Evolutionary conservation across 2,329 filamentous ascomycete genomes (phyloP).

Genomic region (Orbilia ellipsospora): DNA sequence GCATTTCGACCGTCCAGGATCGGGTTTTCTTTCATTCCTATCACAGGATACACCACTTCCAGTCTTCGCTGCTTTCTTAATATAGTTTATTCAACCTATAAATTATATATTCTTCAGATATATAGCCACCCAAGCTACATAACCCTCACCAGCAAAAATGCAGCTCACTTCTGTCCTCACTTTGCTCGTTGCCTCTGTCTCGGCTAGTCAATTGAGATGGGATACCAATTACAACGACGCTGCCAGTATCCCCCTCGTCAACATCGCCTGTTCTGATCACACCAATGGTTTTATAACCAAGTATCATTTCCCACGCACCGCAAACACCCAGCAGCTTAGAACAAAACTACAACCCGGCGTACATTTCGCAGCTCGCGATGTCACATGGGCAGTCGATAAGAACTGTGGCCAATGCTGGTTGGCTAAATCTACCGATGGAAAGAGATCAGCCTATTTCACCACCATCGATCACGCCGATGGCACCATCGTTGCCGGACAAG

Average conservation of each 20-base stretch:
- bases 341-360: background rate
- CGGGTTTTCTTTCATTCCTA: too few species aligned
- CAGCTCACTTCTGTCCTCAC: background rate
- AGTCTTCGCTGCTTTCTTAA: too few species aligned
- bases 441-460: constrained; percentile 1
- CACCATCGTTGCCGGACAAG: background rate
- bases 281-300: background rate
- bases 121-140: too few species aligned
- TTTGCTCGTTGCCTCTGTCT: constrained; percentile 4
- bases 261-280: background rate
- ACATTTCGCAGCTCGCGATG: background rate
- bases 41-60: too few species aligned
- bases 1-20: too few species aligned
- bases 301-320: background rate
- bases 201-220: background rate
- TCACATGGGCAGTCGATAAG: background rate
- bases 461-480: background rate
- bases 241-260: too few species aligned
- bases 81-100: too few species aligned
- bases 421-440: background rate
- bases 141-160: background rate
- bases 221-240: background rate
- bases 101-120: too few species aligned
- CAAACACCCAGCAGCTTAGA: constrained; percentile 8
- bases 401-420: constrained; percentile 12